Evolutionary conservation across 176 grass and related monocot genomes (phyloP).

Genomic region (Musa itinerans): DNA sequence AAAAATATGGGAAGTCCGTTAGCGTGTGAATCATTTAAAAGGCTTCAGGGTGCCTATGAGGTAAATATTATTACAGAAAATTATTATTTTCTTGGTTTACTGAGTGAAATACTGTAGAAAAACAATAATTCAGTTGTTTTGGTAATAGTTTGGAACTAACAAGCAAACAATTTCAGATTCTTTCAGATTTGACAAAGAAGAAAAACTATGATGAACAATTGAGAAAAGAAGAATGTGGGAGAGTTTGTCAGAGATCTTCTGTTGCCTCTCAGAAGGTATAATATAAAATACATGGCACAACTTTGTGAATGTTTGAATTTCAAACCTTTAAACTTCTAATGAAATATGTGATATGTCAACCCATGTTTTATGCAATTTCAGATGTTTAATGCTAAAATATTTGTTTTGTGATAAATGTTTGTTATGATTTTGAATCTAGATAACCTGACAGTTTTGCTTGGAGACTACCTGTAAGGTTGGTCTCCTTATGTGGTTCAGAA

Average conservation of each 20-base stretch:
- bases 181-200: constrained; percentile 88
- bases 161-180: constrained; percentile 45
- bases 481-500: no score
- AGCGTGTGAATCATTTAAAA: constrained; percentile 97
- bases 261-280: constrained; percentile 67
- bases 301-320: neutral
- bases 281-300: neutral
- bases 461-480: no score
- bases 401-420: no score
- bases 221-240: constrained; percentile 72
- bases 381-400: no score
- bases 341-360: no score
- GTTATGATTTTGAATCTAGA: no score
- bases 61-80: constrained; percentile 36
- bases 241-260: constrained; percentile 49
- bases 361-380: no score
- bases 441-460: no score
- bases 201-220: constrained; percentile 78
- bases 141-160: constrained; percentile 11
- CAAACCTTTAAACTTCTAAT: no score
- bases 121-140: neutral
- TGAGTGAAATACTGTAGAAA: neutral
- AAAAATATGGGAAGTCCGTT: constrained; percentile 84
- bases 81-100: constrained; percentile 9
- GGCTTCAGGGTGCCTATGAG: constrained; percentile 98